Evolutionary conservation across 371 early-diverging fungal species (phyloP).

Genomic region (Scutellospora calospora): DNA sequence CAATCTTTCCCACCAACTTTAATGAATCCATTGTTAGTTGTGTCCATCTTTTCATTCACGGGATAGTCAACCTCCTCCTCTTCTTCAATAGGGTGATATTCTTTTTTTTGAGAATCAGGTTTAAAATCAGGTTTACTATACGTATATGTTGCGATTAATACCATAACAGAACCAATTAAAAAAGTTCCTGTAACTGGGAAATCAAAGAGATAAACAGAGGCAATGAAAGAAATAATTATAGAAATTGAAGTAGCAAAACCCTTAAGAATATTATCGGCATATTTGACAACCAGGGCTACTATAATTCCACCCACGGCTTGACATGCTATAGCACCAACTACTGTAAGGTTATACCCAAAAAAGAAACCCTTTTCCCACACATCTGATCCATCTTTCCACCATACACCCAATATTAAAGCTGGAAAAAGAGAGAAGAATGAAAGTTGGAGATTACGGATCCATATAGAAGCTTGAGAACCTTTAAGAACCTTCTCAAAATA

Average conservation of each 20-base stretch:
- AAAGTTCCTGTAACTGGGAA: slow-evolving; percentile 75
- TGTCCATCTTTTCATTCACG: too few species aligned
- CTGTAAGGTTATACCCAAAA: slow-evolving; percentile 82
- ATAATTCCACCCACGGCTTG: slow-evolving; percentile 94
- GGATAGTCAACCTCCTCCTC: too few species aligned
- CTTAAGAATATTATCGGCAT: slow-evolving; percentile 97
- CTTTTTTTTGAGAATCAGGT: slow-evolving; percentile 38
- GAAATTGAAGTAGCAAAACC: slow-evolving; percentile 96
- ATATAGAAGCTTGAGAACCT: slow-evolving; percentile 69
- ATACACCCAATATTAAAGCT: slow-evolving; percentile 71
- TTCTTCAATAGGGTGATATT: neutral
- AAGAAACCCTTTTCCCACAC: slow-evolving; percentile 88
- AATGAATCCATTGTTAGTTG: too few species aligned
- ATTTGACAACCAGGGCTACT: slow-evolving; percentile 94
- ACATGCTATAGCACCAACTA: slow-evolving; percentile 80
- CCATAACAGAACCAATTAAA: slow-evolving; percentile 78
- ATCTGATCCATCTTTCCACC: slow-evolving; percentile 78
- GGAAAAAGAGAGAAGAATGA: slow-evolving; percentile 76
- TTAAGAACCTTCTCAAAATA: slow-evolving; percentile 97
- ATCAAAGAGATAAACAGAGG: slow-evolving; percentile 81
- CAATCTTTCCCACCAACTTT: too few species aligned
- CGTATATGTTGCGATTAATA: slow-evolving; percentile 81
- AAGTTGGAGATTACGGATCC: slow-evolving; percentile 92
- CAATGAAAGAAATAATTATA: slow-evolving; percentile 85
- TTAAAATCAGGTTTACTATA: slow-evolving; percentile 69